Base-by-base conservation (phyloP, 1,139 yeast species). In the Groenewaldozyma auringiensis region DNA sequence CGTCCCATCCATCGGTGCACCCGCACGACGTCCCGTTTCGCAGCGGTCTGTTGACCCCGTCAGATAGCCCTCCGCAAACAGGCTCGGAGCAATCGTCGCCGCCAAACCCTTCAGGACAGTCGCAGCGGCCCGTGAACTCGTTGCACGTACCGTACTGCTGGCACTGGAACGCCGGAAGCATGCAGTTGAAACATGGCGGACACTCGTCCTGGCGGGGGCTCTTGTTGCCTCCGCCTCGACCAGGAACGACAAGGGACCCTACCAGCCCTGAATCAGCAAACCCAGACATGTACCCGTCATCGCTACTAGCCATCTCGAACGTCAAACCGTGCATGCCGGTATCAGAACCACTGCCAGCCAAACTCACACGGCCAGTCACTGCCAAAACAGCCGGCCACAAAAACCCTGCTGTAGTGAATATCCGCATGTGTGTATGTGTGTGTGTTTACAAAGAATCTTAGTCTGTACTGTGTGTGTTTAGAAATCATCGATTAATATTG, bases 11-110 rank as follows among this genome's bases (percentile, higher is more conserved):
- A 1, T 74, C 72, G 42, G 76, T 75, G 67, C 98, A 92, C 0
- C 69, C 69, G 64, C 98, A 92, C 1, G 64, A 49, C 11, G 74
- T 65, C 21, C 70, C 72, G 32, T 75, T 74, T 53, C 87, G 65
- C 29, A 82, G 60, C 1, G 85, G 81, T 50, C 97, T 73, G 46
- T 82, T 75, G 22, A 61, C 60, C 51, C 81, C 79, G 25, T 83
- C 85, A 0, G 80, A 67, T 25, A 88, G 69, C 0, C 86, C 75
- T 1, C 97, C 98, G 70, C 98, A 92, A 34, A 87, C 72, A 18
- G 98, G 96, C 55, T 77, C 76, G 1, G 89, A 75, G 65, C 98
- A 92, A 61, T 92, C 96, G 57, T 80, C 79, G 6, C 97, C 96
- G 3, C 96, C 96, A 66, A 83, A 92, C 0, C 98, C 98, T 32